phyloP scores from a whole-genome alignment of 2,329 filamentous ascomycete genomes.

The Boeremia lycopersici region DNA sequence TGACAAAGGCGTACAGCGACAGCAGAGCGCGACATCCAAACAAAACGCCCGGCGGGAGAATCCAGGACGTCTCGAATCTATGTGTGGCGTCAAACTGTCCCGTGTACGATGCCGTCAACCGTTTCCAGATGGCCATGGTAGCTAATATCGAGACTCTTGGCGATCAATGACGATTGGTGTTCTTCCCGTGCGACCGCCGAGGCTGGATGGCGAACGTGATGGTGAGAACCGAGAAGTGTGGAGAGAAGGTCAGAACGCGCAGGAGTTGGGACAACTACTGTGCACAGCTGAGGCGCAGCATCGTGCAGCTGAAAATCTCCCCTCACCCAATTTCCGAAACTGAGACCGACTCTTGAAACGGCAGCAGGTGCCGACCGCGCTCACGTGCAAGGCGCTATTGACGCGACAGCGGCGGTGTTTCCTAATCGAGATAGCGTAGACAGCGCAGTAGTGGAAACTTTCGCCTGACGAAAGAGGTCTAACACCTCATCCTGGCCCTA shows the following conservation, averaged over 20 bases:
- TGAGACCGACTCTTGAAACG: constrained; percentile 16
- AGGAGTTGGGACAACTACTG: constrained; percentile 8
- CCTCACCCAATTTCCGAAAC: constrained; percentile 15
- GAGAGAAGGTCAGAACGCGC: background rate
- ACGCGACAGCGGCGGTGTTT: constrained; percentile 8
- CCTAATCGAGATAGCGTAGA: background rate
- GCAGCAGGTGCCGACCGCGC: constrained; percentile 10
- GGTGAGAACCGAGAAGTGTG: background rate
- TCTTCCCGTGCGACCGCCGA: constrained; percentile 1
- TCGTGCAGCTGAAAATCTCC: constrained; percentile 12
- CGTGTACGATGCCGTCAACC: constrained; percentile 33
- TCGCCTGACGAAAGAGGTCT: constrained; percentile 17
- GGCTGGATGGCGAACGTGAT: background rate
- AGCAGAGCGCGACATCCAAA: constrained; percentile 60
- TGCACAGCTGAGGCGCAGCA: constrained; percentile 14
- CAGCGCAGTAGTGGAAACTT: constrained; percentile 13
- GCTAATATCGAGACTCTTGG: constrained; percentile 13
- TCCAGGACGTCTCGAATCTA: constrained; percentile 81
- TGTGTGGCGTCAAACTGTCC: constrained; percentile 55
- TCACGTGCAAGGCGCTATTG: constrained; percentile 17
- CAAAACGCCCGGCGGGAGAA: constrained; percentile 70
- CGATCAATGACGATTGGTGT: constrained; percentile 4
- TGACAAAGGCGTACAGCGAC: constrained; percentile 70
- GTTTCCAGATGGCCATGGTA: constrained; percentile 36
- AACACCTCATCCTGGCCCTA: constrained; percentile 20